Conservation (phyloP, 805 yeast genomes). For the Kodamaea kakaduensis region DNA sequence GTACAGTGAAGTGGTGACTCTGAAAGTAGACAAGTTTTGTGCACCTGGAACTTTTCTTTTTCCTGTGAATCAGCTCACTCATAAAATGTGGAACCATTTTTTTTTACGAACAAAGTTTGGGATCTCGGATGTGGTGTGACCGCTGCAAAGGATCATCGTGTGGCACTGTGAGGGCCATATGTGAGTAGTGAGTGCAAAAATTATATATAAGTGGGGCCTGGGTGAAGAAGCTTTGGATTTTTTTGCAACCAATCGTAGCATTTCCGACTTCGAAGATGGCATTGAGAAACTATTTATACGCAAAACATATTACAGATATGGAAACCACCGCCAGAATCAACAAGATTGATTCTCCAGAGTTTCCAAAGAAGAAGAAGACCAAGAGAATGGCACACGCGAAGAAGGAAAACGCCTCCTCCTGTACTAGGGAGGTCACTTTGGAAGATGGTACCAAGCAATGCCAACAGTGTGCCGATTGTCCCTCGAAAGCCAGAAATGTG, state of each 20-base stretch:
- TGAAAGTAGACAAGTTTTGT: background rate
- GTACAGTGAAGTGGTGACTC: too few species aligned
- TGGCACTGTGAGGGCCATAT: constrained; percentile 1
- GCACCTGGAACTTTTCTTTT: background rate
- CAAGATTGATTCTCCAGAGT: constrained; percentile 8
- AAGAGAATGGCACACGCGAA: constrained; percentile 10
- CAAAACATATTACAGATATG: constrained; percentile 29
- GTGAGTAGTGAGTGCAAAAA: background rate
- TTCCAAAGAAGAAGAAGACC: background rate
- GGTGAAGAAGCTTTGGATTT: background rate
- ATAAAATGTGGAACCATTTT: constrained; percentile 14
- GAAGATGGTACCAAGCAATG: constrained; percentile 20
- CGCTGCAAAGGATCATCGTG: too few species aligned
- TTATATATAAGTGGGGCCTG: constrained; percentile 1
- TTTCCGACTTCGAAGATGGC: constrained; percentile 25
- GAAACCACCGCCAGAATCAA: constrained; percentile 13
- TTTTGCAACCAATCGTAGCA: constrained; percentile 7
- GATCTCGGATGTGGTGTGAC: constrained; percentile 1
- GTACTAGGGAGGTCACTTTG: constrained; percentile 7
- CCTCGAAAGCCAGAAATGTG: constrained; percentile 12
- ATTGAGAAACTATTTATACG: constrained; percentile 39
- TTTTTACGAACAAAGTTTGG: background rate
- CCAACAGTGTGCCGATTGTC: constrained; percentile 30
- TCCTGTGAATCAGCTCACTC: constrained; percentile 1
- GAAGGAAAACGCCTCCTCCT: background rate